Percentiles rank a stretch among this genome's conserved stretches.
Evolutionary conservation across 106 monocot species (phyloP).

Genomic region (Platanthera zijinensis): DNA sequence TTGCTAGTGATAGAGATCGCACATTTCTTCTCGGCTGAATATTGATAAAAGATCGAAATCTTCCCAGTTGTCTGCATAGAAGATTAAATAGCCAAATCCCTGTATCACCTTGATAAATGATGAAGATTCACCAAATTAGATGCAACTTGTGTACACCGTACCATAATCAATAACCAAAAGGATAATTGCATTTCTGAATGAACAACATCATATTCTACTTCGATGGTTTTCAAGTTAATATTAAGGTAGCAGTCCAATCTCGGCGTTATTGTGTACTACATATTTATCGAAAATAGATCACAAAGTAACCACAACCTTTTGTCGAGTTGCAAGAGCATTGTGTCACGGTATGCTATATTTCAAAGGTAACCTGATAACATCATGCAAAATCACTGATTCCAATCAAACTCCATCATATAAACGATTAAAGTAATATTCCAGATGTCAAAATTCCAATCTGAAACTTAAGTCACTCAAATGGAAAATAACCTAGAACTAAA

Average conservation of each 20-base stretch:
- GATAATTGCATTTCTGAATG: not conserved
- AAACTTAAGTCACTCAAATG: not conserved
- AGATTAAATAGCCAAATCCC: not conserved
- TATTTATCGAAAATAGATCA: not conserved
- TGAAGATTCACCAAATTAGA: not conserved
- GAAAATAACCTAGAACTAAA: not conserved
- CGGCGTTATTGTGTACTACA: not conserved
- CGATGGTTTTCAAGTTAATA: not conserved
- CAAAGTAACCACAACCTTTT: not conserved
- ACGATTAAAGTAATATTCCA: not conserved
- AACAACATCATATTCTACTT: not conserved
- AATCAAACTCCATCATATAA: conserved; percentile 4
- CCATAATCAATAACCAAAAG: not conserved
- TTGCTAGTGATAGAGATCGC: not conserved
- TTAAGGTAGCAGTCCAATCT: not conserved
- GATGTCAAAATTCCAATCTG: not conserved
- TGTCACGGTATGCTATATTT: not conserved
- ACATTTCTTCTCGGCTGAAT: conserved; percentile 4
- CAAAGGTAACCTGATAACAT: not conserved
- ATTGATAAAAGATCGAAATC: conserved; percentile 4
- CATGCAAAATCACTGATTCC: conserved; percentile 5
- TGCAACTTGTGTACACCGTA: not conserved
- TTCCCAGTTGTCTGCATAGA: not conserved
- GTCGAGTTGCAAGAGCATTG: not conserved
- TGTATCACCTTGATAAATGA: not conserved